Evolutionary conservation across 2,329 filamentous ascomycete species (phyloP).

Genomic region (Rhinocladiella mackenziei): DNA sequence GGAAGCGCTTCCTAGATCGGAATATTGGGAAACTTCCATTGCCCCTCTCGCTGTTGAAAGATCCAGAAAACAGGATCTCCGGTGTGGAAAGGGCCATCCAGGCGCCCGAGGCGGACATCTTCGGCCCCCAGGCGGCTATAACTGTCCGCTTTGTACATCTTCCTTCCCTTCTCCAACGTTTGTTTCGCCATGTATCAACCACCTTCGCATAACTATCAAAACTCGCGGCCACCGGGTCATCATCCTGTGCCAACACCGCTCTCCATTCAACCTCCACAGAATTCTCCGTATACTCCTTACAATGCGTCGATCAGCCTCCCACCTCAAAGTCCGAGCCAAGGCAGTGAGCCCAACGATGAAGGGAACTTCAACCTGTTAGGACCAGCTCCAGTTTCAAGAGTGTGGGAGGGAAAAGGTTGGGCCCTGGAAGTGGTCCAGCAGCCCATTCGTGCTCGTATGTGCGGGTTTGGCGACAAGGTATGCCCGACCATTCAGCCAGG

Average conservation of each 20-base stretch:
- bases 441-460: slow-evolving; percentile 91
- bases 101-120: neutral
- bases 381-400: slow-evolving; percentile 39
- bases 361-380: slow-evolving; percentile 26
- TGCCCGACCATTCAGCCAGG: slow-evolving; percentile 24
- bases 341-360: slow-evolving; percentile 28
- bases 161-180: neutral
- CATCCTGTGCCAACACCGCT: slow-evolving; percentile 9
- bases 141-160: too few relatives aligned
- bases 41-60: slow-evolving; percentile 13
- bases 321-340: slow-evolving; percentile 37
- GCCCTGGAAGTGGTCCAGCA: slow-evolving; percentile 83
- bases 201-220: slow-evolving; percentile 12
- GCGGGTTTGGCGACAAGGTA: slow-evolving; percentile 97
- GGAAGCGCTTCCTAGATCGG: neutral
- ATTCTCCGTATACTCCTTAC: slow-evolving; percentile 12
- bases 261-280: slow-evolving; percentile 7
- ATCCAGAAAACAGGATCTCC: neutral
- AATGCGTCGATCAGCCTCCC: slow-evolving; percentile 27
- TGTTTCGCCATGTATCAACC: slow-evolving; percentile 13
- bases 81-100: slow-evolving; percentile 7
- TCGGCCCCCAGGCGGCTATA: too few relatives aligned
- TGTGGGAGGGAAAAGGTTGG: slow-evolving; percentile 44
- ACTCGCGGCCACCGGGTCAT: slow-evolving; percentile 6
- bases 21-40: neutral